Percentiles rank a stretch among this genome's conserved stretches.
These are phyloP conservation scores for Astragalus glycyphyllos DNA, from an alignment of 306 rosid species.

Conservation along the genomic window DNA sequence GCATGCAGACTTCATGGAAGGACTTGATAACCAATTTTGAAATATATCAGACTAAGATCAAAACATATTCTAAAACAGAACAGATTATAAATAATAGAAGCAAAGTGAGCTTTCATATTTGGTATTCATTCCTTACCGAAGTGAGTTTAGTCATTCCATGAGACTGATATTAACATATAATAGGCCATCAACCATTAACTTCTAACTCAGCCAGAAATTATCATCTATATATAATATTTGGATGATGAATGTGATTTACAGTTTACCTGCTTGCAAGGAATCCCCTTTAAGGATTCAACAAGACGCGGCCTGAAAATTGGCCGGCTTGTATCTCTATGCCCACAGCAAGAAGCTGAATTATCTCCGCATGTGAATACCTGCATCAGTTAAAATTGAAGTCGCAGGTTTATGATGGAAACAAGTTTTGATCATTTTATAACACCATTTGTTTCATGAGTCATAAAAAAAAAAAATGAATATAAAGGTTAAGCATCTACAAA, in stretches of 20 bases:
- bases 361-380: conserved; percentile 96
- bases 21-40: conserved; percentile 12
- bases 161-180: background rate
- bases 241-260: conserved; percentile 6
- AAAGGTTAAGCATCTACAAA: conserved; percentile 44
- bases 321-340: conserved; percentile 81
- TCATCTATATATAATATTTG: conserved; percentile 8
- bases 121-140: conserved; percentile 13
- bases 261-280: conserved; percentile 86
- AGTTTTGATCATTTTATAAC: conserved; percentile 25
- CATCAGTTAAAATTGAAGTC: conserved; percentile 34
- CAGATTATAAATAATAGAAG: background rate
- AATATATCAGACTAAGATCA: background rate
- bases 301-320: conserved; percentile 85
- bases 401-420: conserved; percentile 23
- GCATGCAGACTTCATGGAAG: background rate
- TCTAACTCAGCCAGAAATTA: conserved; percentile 7
- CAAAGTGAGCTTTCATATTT: conserved; percentile 15
- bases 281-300: conserved; percentile 77
- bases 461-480: conserved; percentile 17
- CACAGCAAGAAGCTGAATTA: conserved; percentile 88
- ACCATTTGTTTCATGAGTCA: conserved; percentile 13
- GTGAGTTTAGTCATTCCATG: background rate
- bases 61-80: conserved; percentile 22
- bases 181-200: conserved; percentile 1